Evolutionary conservation across 1,139 yeast genomes (phyloP).

Genomic region (Pichia inconspicua): DNA sequence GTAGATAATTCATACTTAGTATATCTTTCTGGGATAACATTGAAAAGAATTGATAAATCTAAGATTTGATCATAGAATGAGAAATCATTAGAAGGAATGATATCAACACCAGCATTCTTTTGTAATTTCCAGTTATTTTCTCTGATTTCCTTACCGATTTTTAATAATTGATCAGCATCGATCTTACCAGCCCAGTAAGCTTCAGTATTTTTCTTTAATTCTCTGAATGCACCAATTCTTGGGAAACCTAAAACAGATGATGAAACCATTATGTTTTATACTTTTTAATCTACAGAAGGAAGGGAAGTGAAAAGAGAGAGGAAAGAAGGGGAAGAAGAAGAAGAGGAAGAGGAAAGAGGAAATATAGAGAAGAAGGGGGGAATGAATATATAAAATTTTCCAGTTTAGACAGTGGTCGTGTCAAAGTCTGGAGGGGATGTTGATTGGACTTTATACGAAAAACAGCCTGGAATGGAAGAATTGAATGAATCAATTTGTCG

Average conservation of each 20-base stretch:
- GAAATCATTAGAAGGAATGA: conserved; percentile 96
- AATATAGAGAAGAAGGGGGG: not conserved
- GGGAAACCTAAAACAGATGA: conserved; percentile 99
- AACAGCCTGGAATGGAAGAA: no score
- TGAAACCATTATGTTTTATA: conserved; percentile 60
- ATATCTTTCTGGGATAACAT: conserved; percentile 95
- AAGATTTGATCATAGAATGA: conserved; percentile 96
- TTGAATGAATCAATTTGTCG: no score
- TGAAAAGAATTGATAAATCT: conserved; percentile 87
- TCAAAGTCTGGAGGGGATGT: not conserved
- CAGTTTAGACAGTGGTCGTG: not conserved
- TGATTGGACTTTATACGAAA: not conserved
- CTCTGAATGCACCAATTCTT: conserved; percentile 98
- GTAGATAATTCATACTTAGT: conserved; percentile 83
- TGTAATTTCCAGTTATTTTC: conserved; percentile 97
- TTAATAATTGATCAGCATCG: conserved; percentile 74
- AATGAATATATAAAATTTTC: not conserved
- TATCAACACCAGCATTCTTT: conserved; percentile 93
- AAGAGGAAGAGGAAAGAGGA: not conserved
- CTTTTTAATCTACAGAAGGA: not conserved
- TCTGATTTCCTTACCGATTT: conserved; percentile 93
- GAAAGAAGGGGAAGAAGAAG: not conserved
- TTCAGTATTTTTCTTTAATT: conserved; percentile 96
- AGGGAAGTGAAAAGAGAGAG: not conserved
- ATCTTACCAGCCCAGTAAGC: conserved; percentile 98